phyloP scores from a whole-genome alignment of 2,329 filamentous ascomycete genomes.

The Parastagonospora nodorum region DNA sequence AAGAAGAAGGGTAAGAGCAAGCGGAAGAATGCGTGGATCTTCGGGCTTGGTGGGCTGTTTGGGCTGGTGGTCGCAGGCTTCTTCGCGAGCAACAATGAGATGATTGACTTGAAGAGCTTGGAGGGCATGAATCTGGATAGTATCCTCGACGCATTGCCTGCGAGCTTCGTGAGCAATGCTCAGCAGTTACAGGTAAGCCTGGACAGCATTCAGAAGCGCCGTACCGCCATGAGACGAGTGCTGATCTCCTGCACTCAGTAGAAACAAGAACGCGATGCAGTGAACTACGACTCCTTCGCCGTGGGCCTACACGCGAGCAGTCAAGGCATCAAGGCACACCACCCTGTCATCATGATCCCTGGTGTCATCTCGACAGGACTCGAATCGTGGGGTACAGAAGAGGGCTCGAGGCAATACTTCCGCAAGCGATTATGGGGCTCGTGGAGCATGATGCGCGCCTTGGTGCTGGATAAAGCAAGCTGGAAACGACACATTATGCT shows the following conservation, averaged over 20 bases:
- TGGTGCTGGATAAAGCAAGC: constrained; percentile 88
- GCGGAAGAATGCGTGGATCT: constrained; percentile 79
- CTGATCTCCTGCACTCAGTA: constrained; percentile 47
- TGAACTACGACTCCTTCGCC: constrained; percentile 92
- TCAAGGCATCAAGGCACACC: constrained; percentile 79
- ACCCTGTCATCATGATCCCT: constrained; percentile 95
- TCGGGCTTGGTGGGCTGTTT: constrained; percentile 85
- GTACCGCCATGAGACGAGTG: constrained; percentile 1
- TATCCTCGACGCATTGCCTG: constrained; percentile 84
- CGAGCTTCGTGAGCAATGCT: constrained; percentile 83
- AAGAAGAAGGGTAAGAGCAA: constrained; percentile 58
- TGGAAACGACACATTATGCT: constrained; percentile 99
- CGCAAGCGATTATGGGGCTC: constrained; percentile 94
- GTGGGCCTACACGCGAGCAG: constrained; percentile 81
- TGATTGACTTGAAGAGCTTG: constrained; percentile 80
- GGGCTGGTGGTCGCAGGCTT: constrained; percentile 87
- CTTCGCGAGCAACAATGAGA: constrained; percentile 85
- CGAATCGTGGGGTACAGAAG: constrained; percentile 93
- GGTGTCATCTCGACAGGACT: constrained; percentile 97
- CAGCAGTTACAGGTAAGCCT: constrained; percentile 77
- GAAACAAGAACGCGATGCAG: constrained; percentile 85
- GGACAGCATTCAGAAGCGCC: background rate
- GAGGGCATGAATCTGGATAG: constrained; percentile 78
- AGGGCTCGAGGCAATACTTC: constrained; percentile 86
- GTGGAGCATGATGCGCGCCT: constrained; percentile 97